These are phyloP conservation scores for Candolleomyces eurysporus DNA, from an alignment of 768 basidiomycete genomes.

Conservation along the genomic window DNA sequence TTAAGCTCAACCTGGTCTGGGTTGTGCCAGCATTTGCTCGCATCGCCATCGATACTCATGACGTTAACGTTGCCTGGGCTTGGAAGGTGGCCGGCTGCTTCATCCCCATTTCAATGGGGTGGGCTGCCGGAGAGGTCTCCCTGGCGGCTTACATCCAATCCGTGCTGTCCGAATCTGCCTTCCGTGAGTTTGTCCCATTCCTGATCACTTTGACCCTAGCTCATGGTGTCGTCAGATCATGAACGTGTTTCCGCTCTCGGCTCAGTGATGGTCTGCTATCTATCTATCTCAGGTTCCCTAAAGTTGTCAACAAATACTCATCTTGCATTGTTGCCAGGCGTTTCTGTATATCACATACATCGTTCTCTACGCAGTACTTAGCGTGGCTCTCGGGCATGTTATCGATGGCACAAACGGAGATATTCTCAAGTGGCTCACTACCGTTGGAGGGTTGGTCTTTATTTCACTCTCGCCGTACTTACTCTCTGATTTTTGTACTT, in stretches of 20 bases:
- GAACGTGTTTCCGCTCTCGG: slow-evolving; percentile 26
- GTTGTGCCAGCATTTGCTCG: slow-evolving; percentile 23
- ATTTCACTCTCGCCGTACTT: background rate
- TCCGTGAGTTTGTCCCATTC: slow-evolving; percentile 14
- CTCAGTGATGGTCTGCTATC: slow-evolving; percentile 21
- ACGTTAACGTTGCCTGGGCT: slow-evolving; percentile 29
- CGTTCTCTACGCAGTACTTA: slow-evolving; percentile 18
- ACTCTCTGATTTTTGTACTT: too few species aligned
- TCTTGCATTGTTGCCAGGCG: slow-evolving; percentile 8
- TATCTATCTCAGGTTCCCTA: too few species aligned
- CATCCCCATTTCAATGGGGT: slow-evolving; percentile 32
- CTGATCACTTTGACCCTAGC: background rate
- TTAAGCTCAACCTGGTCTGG: slow-evolving; percentile 29
- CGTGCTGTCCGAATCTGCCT: slow-evolving; percentile 23
- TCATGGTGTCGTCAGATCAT: slow-evolving; percentile 16
- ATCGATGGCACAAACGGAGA: slow-evolving; percentile 22
- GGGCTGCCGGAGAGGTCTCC: slow-evolving; percentile 36
- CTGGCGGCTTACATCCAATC: slow-evolving; percentile 33
- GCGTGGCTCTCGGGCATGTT: slow-evolving; percentile 26
- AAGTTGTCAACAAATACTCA: background rate
- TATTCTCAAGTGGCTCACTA: slow-evolving; percentile 19
- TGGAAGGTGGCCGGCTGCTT: slow-evolving; percentile 30
- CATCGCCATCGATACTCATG: slow-evolving; percentile 10
- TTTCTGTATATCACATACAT: slow-evolving; percentile 37
- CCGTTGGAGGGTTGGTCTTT: slow-evolving; percentile 24